Conservation (phyloP, 2,329 filamentous ascomycete genomes). For the Didymella exigua region DNA sequence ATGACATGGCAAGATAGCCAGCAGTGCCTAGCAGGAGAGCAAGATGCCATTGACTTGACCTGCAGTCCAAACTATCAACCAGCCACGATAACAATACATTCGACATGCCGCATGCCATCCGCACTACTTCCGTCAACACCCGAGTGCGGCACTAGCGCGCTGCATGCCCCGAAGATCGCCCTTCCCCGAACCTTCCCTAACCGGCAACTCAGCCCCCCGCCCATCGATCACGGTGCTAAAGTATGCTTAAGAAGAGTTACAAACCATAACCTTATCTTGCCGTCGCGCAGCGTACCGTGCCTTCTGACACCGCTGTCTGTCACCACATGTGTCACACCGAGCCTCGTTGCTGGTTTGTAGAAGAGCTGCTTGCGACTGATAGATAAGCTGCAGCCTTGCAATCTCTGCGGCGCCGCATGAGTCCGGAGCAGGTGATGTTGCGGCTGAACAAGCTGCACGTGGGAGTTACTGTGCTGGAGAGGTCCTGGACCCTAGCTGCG, state of each 20-base stretch:
- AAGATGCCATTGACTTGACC: no score
- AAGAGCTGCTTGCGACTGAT: no score
- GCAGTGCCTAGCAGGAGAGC: no score
- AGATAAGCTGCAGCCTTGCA: no score
- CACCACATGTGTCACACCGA: background rate
- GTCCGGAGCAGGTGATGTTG: no score
- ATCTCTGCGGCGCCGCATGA: no score
- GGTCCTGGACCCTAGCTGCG: no score
- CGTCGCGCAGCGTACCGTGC: constrained; percentile 1
- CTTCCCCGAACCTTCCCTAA: constrained; percentile 7
- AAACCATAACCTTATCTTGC: constrained; percentile 18
- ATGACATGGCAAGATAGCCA: no score
- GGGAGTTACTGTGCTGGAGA: no score
- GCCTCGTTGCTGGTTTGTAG: background rate
- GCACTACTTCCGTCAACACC: background rate
- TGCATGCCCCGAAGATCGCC: background rate
- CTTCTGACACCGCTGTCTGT: background rate
- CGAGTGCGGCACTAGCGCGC: background rate
- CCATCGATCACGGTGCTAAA: constrained; percentile 14
- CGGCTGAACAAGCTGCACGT: background rate
- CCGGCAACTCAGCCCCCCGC: background rate
- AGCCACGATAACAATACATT: no score
- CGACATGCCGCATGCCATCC: no score
- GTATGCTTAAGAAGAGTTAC: constrained; percentile 18
- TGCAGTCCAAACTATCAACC: no score